These are phyloP conservation scores for Mycena metata DNA, from an alignment of 768 basidiomycete genomes.

Conservation along the genomic window DNA sequence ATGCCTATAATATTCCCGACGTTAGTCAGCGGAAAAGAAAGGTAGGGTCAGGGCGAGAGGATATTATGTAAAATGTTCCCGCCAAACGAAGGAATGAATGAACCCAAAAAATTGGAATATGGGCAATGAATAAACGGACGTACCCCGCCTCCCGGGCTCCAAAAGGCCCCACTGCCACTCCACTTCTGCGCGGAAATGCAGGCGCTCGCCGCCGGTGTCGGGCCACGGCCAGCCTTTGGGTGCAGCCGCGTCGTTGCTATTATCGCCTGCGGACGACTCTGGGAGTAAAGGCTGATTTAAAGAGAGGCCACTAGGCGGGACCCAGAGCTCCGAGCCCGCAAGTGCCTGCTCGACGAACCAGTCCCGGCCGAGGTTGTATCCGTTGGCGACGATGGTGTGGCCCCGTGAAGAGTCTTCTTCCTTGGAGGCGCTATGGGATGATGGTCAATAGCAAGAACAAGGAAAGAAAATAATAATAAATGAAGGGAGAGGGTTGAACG, in stretches of 20 bases:
- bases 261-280: background rate
- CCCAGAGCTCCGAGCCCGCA: constrained; percentile 25
- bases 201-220: constrained; percentile 72
- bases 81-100: background rate
- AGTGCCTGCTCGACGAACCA: constrained; percentile 78
- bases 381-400: constrained; percentile 82
- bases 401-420: constrained; percentile 76
- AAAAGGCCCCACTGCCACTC: constrained; percentile 82
- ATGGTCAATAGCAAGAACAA: background rate
- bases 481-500: too few species aligned
- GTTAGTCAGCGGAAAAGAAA: constrained; percentile 5
- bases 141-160: constrained; percentile 77
- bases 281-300: too few species aligned
- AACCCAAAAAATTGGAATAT: background rate
- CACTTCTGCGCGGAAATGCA: constrained; percentile 83
- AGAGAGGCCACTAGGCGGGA: background rate
- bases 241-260: background rate
- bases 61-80: too few species aligned
- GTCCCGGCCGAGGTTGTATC: constrained; percentile 87
- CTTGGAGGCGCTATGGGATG: constrained; percentile 71
- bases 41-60: background rate
- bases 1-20: constrained; percentile 61
- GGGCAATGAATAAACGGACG: constrained; percentile 23
- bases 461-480: too few species aligned
- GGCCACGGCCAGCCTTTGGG: constrained; percentile 42